Evolutionary conservation across 306 rosid genomes (phyloP).

Genomic region (Vigna trinervia): DNA sequence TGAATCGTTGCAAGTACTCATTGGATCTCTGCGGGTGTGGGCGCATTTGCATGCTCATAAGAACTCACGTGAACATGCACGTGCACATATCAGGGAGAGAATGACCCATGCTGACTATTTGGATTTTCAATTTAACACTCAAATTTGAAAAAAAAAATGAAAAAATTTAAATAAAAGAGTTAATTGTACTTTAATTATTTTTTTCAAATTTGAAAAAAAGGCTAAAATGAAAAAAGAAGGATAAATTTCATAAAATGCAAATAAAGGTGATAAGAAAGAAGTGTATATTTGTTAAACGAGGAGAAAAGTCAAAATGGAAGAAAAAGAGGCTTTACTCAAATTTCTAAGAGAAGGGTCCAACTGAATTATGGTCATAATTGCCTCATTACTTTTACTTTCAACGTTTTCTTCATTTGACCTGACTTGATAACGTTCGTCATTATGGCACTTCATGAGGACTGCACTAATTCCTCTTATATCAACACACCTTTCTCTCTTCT

Average conservation of each 20-base stretch:
- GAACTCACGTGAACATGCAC: neutral
- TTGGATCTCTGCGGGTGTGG: neutral
- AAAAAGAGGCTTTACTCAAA: slow-evolving; percentile 10
- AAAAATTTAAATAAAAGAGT: too few species aligned
- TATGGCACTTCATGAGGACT: slow-evolving; percentile 36
- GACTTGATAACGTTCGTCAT: slow-evolving; percentile 48
- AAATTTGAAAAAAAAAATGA: neutral
- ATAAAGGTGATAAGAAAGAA: neutral
- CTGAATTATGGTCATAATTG: slow-evolving; percentile 49
- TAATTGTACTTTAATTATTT: too few species aligned
- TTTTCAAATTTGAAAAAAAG: too few species aligned
- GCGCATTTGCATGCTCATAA: neutral
- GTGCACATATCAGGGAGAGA: neutral
- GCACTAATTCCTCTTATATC: slow-evolving; percentile 35
- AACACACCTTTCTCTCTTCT: slow-evolving; percentile 11
- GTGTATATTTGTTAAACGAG: neutral
- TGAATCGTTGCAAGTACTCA: neutral
- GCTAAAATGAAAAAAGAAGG: too few species aligned
- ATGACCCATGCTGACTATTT: neutral
- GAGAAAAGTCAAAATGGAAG: slow-evolving; percentile 23
- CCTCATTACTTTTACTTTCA: slow-evolving; percentile 49
- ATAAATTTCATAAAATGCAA: neutral
- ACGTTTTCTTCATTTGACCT: slow-evolving; percentile 55
- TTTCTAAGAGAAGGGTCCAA: slow-evolving; percentile 43
- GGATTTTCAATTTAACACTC: neutral